Conservation (phyloP, 345 rosid species). For the Brassica rapa region DNA sequence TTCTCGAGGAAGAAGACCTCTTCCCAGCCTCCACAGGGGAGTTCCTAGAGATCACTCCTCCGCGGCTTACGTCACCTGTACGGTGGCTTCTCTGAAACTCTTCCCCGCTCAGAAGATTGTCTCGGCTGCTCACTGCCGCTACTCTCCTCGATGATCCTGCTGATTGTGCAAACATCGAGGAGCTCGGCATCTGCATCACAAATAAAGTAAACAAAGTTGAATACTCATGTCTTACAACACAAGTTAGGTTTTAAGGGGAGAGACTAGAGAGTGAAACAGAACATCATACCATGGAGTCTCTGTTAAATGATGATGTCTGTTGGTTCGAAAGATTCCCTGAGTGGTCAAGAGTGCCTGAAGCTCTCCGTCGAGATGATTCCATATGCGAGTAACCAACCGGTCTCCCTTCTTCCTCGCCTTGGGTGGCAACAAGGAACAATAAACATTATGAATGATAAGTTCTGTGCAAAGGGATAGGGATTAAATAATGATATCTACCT, state of each 20-base stretch:
- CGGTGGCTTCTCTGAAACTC: conserved; percentile 60
- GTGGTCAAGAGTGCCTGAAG: conserved; percentile 59
- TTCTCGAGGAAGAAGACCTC: conserved; percentile 29
- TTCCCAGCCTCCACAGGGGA: conserved; percentile 21
- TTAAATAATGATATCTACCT: conserved; percentile 40
- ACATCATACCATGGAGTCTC: conserved; percentile 45
- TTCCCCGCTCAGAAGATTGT: conserved; percentile 52
- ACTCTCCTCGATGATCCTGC: conserved; percentile 62
- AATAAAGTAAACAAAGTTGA: background rate
- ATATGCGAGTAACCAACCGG: conserved; percentile 49
- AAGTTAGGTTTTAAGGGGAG: background rate
- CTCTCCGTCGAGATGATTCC: conserved; percentile 67
- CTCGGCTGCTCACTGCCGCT: conserved; percentile 52
- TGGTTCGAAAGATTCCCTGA: conserved; percentile 70
- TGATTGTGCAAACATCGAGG: conserved; percentile 57
- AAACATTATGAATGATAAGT: conserved; percentile 13
- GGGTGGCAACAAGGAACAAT: conserved; percentile 18
- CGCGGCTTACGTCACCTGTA: conserved; percentile 56
- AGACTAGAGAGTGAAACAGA: background rate
- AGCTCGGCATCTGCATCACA: conserved; percentile 55
- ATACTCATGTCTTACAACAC: background rate
- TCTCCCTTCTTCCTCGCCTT: conserved; percentile 62
- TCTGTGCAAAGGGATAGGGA: background rate
- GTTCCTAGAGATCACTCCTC: conserved; percentile 29
- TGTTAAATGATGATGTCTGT: conserved; percentile 49